Percentiles rank a stretch among this genome's conserved stretches.
phyloP scores from a whole-genome alignment of 306 rosid species.

The Medicago lupulina region DNA sequence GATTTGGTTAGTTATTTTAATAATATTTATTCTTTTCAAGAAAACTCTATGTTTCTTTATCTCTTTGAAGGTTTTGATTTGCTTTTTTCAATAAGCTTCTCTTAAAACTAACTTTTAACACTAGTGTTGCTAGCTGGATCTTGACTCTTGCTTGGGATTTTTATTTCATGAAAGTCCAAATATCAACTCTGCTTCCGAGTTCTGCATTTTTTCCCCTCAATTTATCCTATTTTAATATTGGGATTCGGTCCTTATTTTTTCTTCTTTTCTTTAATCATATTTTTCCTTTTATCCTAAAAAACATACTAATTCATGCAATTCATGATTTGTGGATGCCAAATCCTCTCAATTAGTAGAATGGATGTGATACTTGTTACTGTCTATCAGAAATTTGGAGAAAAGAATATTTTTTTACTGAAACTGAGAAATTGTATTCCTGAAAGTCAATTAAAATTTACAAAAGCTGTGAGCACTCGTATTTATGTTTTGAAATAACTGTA shows the following conservation, averaged over 20 bases:
- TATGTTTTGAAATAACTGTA: not conserved
- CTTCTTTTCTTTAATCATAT: no score
- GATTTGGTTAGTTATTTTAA: conserved; percentile 76
- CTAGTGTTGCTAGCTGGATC: conserved; percentile 23
- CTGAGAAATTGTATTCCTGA: not conserved
- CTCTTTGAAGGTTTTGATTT: conserved; percentile 26
- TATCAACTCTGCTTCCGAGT: not conserved
- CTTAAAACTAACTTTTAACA: not conserved
- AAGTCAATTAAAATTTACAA: not conserved
- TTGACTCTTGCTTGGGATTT: not conserved
- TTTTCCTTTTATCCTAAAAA: not conserved
- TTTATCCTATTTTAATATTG: conserved; percentile 7
- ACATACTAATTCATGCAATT: no score
- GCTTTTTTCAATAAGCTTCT: conserved; percentile 5
- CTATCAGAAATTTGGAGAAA: no score
- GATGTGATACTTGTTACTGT: no score
- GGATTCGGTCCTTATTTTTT: not conserved
- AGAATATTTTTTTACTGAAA: not conserved
- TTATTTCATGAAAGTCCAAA: not conserved
- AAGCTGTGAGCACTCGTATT: not conserved
- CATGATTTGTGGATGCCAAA: no score
- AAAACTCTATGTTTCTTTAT: conserved; percentile 19
- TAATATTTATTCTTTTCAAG: conserved; percentile 35
- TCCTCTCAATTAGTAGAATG: no score
- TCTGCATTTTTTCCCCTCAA: not conserved